A percentile compares a stretch with the other conserved stretches of the same genome.
Evolutionary conservation across 2,329 filamentous ascomycete genomes (phyloP).

Genomic region (Chrysoporthe cubensis): DNA sequence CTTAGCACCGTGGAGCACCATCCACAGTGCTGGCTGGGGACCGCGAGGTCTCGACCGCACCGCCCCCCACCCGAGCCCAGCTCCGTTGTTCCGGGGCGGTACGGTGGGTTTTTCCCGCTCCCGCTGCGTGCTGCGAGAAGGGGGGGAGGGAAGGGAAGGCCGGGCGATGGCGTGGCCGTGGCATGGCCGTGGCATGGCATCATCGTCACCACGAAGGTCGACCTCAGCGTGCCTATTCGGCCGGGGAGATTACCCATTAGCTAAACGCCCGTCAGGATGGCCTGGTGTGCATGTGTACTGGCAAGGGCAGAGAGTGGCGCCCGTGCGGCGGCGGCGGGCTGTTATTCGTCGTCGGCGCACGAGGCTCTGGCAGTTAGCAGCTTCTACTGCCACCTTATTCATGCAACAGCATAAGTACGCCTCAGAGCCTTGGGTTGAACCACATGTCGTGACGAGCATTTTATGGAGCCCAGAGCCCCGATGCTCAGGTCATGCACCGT

Average conservation of each 20-base stretch:
- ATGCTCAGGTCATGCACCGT: background rate
- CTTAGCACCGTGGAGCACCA: slow-evolving; percentile 16
- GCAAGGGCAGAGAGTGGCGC: background rate
- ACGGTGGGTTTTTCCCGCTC: too few species aligned
- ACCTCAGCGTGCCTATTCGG: slow-evolving; percentile 7
- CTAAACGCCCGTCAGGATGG: slow-evolving; percentile 17
- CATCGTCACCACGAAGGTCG: slow-evolving; percentile 7
- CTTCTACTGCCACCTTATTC: background rate
- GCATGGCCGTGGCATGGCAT: slow-evolving; percentile 10
- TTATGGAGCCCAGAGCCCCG: background rate
- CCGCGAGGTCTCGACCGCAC: slow-evolving; percentile 11
- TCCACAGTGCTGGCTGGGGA: slow-evolving; percentile 9
- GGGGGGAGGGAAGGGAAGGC: background rate
- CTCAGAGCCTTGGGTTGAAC: slow-evolving; percentile 2
- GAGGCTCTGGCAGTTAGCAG: background rate
- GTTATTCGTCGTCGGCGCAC: slow-evolving; percentile 19
- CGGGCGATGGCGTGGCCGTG: slow-evolving; percentile 10
- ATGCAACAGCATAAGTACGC: slow-evolving; percentile 5
- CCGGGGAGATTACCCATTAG: slow-evolving; percentile 19
- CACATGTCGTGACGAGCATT: background rate
- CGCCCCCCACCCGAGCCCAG: background rate
- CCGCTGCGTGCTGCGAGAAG: background rate
- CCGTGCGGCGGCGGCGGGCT: slow-evolving; percentile 21
- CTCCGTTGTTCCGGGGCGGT: slow-evolving; percentile 12
- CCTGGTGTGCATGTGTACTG: background rate